Conservation (phyloP, 495 filamentous ascomycete genomes). For the Neurospora tetraspora region DNA sequence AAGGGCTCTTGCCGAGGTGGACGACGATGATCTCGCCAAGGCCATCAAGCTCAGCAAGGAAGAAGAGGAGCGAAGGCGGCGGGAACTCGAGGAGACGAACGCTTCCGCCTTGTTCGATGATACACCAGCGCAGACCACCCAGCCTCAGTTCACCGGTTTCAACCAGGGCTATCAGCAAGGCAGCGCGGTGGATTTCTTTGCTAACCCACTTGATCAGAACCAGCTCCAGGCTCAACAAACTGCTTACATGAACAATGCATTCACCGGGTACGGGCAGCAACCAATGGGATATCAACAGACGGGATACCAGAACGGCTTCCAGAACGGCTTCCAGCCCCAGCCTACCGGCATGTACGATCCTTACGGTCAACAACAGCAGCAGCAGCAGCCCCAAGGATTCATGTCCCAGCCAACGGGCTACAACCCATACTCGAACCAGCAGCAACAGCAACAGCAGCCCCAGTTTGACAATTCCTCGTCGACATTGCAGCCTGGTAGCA, state of each 20-base stretch:
- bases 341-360: slow-evolving; percentile 28
- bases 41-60: slow-evolving; percentile 95
- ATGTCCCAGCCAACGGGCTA: slow-evolving; percentile 70
- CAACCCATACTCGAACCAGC: slow-evolving; percentile 61
- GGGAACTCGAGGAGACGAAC: slow-evolving; percentile 85
- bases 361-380: slow-evolving; percentile 47
- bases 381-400: slow-evolving; percentile 41
- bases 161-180: slow-evolving; percentile 98
- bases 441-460: slow-evolving; percentile 38
- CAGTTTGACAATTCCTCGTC: slow-evolving; percentile 40
- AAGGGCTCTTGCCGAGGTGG: slow-evolving; percentile 45
- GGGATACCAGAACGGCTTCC: slow-evolving; percentile 51
- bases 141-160: slow-evolving; percentile 73
- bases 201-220: slow-evolving; percentile 72
- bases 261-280: slow-evolving; percentile 39
- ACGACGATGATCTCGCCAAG: slow-evolving; percentile 85
- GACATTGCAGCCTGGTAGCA: slow-evolving; percentile 59
- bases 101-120: slow-evolving; percentile 82
- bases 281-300: slow-evolving; percentile 43
- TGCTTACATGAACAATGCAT: slow-evolving; percentile 78
- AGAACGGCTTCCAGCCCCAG: slow-evolving; percentile 33
- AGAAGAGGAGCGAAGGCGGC: slow-evolving; percentile 76
- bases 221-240: slow-evolving; percentile 66
- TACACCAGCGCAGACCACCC: slow-evolving; percentile 44
- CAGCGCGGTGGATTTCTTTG: slow-evolving; percentile 88